A percentile compares a stretch with the other conserved stretches of the same genome.
Evolutionary conservation across 768 basidiomycete species (phyloP).

Genomic region (Hortiboletus campestris): DNA sequence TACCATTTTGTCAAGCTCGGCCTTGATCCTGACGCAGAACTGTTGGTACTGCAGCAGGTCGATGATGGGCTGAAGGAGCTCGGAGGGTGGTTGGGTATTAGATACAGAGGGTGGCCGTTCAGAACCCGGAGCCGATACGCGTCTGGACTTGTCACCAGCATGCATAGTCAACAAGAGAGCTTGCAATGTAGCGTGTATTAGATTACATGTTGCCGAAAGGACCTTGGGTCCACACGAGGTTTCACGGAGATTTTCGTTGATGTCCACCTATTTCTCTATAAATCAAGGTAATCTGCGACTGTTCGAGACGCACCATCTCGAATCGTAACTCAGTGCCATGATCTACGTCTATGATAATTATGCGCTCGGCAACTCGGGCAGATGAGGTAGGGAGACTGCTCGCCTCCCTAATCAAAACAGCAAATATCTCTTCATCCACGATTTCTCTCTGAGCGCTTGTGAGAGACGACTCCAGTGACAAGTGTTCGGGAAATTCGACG

Average conservation of each 20-base stretch:
- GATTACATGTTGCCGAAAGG: constrained; percentile 49
- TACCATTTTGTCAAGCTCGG: constrained; percentile 53
- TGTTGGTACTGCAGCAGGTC: constrained; percentile 78
- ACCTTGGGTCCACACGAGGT: constrained; percentile 11
- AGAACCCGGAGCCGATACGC: constrained; percentile 32
- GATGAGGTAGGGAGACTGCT: constrained; percentile 71
- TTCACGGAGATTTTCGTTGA: constrained; percentile 17
- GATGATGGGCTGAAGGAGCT: constrained; percentile 70
- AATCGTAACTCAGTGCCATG: constrained; percentile 66
- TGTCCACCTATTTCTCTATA: constrained; percentile 34
- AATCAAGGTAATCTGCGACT: not conserved
- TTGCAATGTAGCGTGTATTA: constrained; percentile 64
- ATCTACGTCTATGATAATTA: constrained; percentile 75
- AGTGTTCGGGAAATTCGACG: constrained; percentile 29
- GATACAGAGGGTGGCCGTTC: constrained; percentile 24
- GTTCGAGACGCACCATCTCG: constrained; percentile 56
- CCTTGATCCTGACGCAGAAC: constrained; percentile 62
- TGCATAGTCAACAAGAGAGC: constrained; percentile 66
- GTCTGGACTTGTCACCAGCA: constrained; percentile 42
- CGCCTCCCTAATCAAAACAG: constrained; percentile 72
- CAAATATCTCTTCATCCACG: constrained; percentile 80
- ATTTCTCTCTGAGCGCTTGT: constrained; percentile 65
- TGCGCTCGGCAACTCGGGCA: constrained; percentile 73
- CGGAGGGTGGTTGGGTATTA: constrained; percentile 33
- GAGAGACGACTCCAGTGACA: constrained; percentile 51